Conservation (phyloP, 2,329 filamentous ascomycete genomes). For the Trichoderma atrobrunneum region DNA sequence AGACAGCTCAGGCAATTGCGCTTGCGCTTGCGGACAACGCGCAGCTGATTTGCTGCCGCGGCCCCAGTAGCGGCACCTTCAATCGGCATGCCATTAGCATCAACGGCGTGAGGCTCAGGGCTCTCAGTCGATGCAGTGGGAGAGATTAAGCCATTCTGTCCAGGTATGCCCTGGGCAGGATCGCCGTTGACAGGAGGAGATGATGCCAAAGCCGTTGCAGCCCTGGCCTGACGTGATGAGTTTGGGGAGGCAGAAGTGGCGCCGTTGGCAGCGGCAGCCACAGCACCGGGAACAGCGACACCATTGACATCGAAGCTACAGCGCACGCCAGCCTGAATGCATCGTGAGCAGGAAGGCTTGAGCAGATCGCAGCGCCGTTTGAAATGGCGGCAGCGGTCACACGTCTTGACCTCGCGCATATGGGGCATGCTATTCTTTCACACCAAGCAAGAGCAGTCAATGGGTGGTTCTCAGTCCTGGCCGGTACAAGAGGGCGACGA, state of each 20-base stretch:
- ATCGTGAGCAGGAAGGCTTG: conserved; percentile 36
- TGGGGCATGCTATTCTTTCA: conserved; percentile 17
- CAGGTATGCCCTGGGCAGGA: background rate
- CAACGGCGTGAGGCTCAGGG: conserved; percentile 25
- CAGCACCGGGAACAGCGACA: conserved; percentile 21
- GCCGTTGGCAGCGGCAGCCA: conserved; percentile 9
- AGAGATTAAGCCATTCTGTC: conserved; percentile 29
- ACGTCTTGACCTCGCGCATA: conserved; percentile 37
- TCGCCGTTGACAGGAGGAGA: conserved; percentile 7
- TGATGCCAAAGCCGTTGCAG: background rate
- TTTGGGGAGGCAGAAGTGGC: conserved; percentile 2
- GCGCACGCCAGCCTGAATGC: conserved; percentile 32
- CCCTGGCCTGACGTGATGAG: background rate
- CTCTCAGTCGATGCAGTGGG: conserved; percentile 31
- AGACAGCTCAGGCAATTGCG: conserved; percentile 37
- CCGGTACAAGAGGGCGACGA: background rate
- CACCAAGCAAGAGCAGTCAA: background rate
- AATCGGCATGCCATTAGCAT: conserved; percentile 16
- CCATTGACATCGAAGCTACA: conserved; percentile 33
- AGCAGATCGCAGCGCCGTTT: conserved; percentile 37
- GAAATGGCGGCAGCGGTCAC: conserved; percentile 37
- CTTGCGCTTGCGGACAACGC: conserved; percentile 36
- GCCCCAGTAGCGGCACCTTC: background rate
- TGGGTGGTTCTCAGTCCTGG: background rate
- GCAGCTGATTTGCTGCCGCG: conserved; percentile 18